phyloP scores from a whole-genome alignment of 169 alveolate species.

The Plasmodium sp. region DNA sequence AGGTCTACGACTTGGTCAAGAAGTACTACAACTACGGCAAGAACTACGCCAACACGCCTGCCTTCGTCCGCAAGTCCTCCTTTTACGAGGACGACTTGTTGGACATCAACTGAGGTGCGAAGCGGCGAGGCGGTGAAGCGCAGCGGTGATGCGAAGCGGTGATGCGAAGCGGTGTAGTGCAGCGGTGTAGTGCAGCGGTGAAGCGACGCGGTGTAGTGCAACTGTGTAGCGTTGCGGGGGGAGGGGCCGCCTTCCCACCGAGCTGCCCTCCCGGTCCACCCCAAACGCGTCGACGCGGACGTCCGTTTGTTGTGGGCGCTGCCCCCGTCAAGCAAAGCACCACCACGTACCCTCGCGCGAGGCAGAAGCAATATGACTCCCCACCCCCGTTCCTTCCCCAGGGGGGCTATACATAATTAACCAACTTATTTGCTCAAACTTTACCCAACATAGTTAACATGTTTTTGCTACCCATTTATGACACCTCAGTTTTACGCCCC shows the following conservation, averaged over 20 bases:
- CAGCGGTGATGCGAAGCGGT: too few relatives aligned
- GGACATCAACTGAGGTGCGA: constrained; percentile 6
- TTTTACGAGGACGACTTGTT: constrained; percentile 48
- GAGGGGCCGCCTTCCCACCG: neutral
- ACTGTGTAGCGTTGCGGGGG: neutral
- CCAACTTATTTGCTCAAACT: neutral
- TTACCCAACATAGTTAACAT: neutral
- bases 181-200: neutral
- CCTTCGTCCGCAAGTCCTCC: constrained; percentile 55
- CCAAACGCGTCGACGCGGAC: neutral
- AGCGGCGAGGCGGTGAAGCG: neutral
- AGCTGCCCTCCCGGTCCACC: neutral
- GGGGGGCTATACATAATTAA: neutral
- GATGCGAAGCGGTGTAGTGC: too few relatives aligned
- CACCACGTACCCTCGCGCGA: neutral
- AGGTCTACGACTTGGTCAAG: constrained; percentile 74
- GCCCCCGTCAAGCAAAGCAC: neutral
- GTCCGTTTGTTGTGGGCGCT: neutral
- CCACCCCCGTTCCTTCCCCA: neutral
- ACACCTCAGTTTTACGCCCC: neutral
- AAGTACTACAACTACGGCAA: constrained; percentile 74
- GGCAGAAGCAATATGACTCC: neutral
- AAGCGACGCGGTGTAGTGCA: neutral
- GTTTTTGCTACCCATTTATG: neutral
- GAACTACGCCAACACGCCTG: constrained; percentile 62